Evolutionary conservation across 306 rosid genomes (phyloP).

Genomic region (Hippophae gyantsensis): DNA sequence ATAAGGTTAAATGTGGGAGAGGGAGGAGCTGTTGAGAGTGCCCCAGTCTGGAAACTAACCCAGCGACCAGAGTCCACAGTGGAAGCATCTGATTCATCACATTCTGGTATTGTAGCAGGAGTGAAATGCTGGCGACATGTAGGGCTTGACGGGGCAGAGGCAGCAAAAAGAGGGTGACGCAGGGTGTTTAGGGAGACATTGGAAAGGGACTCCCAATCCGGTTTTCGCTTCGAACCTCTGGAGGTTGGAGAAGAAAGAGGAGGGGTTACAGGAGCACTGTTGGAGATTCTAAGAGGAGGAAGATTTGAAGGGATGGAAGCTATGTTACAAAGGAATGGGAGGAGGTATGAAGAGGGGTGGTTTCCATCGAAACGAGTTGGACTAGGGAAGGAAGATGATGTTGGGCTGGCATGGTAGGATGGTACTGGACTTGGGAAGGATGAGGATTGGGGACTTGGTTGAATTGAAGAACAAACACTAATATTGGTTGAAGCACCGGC

Average conservation of each 20-base stretch:
- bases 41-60: constrained; percentile 74
- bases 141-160: constrained; percentile 90
- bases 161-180: constrained; percentile 68
- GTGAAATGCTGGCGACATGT: constrained; percentile 55
- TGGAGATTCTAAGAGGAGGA: constrained; percentile 80
- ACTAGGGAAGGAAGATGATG: constrained; percentile 83
- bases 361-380: constrained; percentile 72
- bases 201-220: constrained; percentile 57
- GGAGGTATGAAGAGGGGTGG: constrained; percentile 59
- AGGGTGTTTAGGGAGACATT: constrained; percentile 2
- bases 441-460: constrained; percentile 88
- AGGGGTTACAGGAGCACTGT: constrained; percentile 91
- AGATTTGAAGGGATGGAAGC: constrained; percentile 75
- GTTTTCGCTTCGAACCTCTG: constrained; percentile 69
- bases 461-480: constrained; percentile 74
- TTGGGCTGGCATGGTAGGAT: constrained; percentile 84
- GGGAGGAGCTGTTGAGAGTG: constrained; percentile 55
- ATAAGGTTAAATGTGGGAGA: constrained; percentile 84
- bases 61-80: constrained; percentile 86
- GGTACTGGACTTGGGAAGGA: constrained; percentile 85
- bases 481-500: constrained; percentile 58
- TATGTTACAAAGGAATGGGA: constrained; percentile 73
- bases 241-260: constrained; percentile 91
- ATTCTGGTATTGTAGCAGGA: constrained; percentile 80
- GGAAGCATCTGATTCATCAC: constrained; percentile 91